A percentile compares a stretch with the other conserved stretches of the same genome.
phyloP scores from a whole-genome alignment of 176 grass and related monocot genomes.

The Oryza rufipogon region DNA sequence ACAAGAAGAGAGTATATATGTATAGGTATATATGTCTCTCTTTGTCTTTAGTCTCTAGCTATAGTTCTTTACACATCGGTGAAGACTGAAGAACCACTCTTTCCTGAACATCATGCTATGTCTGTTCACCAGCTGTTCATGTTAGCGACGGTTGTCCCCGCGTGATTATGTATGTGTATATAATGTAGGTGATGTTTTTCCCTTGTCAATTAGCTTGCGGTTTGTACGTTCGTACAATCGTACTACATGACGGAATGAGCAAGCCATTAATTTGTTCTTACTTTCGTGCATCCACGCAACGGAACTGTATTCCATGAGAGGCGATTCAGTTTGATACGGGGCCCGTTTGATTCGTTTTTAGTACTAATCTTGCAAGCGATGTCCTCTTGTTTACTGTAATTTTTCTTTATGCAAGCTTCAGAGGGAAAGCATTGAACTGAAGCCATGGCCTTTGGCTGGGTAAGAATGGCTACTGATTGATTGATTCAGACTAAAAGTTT shows the following conservation, averaged over 20 bases:
- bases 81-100: neutral
- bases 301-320: neutral
- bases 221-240: conserved; percentile 1
- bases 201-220: conserved; percentile 25
- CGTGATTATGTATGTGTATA: neutral
- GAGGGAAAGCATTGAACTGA: neutral
- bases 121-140: neutral
- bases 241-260: neutral
- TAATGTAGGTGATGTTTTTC: neutral
- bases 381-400: neutral
- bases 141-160: neutral
- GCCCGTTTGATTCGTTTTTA: neutral
- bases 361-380: neutral
- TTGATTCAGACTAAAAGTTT: neutral
- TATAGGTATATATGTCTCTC: neutral
- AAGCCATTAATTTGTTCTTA: neutral
- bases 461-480: neutral
- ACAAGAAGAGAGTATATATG: neutral
- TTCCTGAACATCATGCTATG: neutral
- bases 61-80: neutral
- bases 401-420: neutral
- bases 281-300: neutral
- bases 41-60: neutral
- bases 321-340: neutral
- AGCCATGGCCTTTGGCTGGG: neutral